Conservation (phyloP, 2,329 filamentous ascomycete genomes). For the Zopfia rhizophila region DNA sequence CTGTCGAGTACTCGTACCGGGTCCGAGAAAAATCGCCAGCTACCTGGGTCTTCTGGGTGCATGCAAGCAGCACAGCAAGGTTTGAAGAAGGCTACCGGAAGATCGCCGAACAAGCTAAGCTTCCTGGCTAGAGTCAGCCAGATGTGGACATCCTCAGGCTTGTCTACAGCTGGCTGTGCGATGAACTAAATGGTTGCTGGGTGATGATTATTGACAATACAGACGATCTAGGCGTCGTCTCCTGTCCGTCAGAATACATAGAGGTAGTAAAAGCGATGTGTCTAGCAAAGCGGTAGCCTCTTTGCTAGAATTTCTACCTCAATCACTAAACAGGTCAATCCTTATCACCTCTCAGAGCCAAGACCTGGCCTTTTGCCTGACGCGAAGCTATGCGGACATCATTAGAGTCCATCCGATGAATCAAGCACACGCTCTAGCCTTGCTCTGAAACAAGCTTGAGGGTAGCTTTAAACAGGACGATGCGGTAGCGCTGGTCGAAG, state of each 20-base stretch:
- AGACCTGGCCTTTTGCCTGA: background rate
- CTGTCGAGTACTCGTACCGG: conserved; percentile 4
- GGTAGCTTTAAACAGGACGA: no score
- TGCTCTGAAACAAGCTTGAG: conserved; percentile 1
- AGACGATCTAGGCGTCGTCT: background rate
- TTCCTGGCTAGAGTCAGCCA: conserved; percentile 13
- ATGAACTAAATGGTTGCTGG: conserved; percentile 18
- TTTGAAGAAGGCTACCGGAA: conserved; percentile 16
- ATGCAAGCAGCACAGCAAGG: conserved; percentile 23
- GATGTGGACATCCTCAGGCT: conserved; percentile 14
- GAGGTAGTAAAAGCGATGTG: background rate
- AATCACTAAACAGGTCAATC: background rate
- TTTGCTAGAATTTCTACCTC: background rate
- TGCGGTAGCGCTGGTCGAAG: background rate
- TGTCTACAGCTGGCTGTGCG: conserved; percentile 15
- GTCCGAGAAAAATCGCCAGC: background rate
- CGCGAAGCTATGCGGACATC: background rate
- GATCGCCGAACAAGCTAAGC: conserved; percentile 14
- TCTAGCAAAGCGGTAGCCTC: background rate
- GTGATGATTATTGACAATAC: conserved; percentile 15
- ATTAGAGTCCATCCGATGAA: background rate
- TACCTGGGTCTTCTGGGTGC: conserved; percentile 6
- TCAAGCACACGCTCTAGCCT: background rate
- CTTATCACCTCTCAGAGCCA: background rate
- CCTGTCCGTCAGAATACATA: background rate